Base-by-base conservation (phyloP, 176 grass and related monocot genomes). In the Musa schizocarpa region DNA sequence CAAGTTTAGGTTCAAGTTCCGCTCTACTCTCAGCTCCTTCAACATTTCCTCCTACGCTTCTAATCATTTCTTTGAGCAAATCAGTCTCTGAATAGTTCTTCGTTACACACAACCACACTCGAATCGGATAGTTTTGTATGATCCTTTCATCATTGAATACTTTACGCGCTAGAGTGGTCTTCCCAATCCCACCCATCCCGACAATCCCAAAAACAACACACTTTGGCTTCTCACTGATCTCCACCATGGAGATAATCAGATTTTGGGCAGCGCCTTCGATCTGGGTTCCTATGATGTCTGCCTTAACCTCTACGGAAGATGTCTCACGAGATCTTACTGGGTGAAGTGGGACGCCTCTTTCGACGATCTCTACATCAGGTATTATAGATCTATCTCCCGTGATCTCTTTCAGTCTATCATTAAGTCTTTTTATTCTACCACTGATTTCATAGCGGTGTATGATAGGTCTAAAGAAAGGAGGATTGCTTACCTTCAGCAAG, bases 101-200 rank as follows among this genome's bases (percentile, higher is more conserved):
- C 17, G 73, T 48, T 1, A 74, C 25, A 48, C 34, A n/a, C 2
- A 57, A 29, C 73, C 54, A 74, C 19, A 0, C 12, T 34, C 12
- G 52, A 2, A 7, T 74, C 0, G 52, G 9, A 17, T 56, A 74
- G 7, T 74, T 43, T 0, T 27, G 3, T 55, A 23, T 27, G 2
- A 55, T 74, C 53, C 53, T 57, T 55, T 74, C 23, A 43, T 56
- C 34, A 34, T 34, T 5, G 34, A 34, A 34, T 34, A 34, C 34
- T 4, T 5, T 34, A 34, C 34, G 34, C 34, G 34, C 34, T 34
- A 34, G 34, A 34, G 34, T 34, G 34, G 34, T 34, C 34, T 34
- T 34, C 34, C 72, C 72, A 27, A 74, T 74, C 16, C 72, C 51
- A 26, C 72, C 72, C 22, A 56, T 57, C 12, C 72, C 72, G 5